Evolutionary conservation across 345 rosid genomes (phyloP), one percentile per base, ranked within the genome.

Genomic region (Populus nigra): DNA sequence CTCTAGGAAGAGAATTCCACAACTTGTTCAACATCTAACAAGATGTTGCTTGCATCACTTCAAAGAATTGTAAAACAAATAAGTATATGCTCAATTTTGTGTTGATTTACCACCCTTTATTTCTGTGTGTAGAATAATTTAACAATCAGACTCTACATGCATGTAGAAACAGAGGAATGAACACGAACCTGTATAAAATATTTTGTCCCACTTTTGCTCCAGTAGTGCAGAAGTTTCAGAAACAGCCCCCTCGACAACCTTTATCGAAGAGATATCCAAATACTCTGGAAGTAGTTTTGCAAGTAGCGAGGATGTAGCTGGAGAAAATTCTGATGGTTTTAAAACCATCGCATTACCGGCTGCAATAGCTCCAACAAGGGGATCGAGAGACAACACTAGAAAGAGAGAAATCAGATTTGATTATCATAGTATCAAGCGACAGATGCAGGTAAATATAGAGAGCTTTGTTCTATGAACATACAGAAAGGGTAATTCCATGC

Each of bases 191-290:
- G 99, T 96, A 80, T 94, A 96, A 74, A 90, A 83, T 82, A 96
- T 96, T 82, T 96, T 96, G 84, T 96, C 97, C 99, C 98, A 96
- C 78, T 90, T 96, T 65, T 96, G 99, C 70, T 94, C 98, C 65
- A 96, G 87, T 27, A 96, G 84, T 7, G 90, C 89, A 76, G 91
- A 73, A 73, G 95, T 92, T 87, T 92, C 98, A 62, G 85, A 65
- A 74, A 88, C 93, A 74, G 92, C 86, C 36, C 98, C 98, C 87
- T 92, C 97, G 11, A 96, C 90, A 77, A 96, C 97, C 82, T 82
- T 89, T 65, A 96, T 86, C 39, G 86, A 82, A 66, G 92, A 91
- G 76, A 57, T 20, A 81, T 96, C 99, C 83, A 96, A 76, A 79
- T 94, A 92, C 79, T 89, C 78, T 39, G 84, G 85, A 11, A 92